Conservation (phyloP, 345 rosid species). For the Citrus australasica region DNA sequence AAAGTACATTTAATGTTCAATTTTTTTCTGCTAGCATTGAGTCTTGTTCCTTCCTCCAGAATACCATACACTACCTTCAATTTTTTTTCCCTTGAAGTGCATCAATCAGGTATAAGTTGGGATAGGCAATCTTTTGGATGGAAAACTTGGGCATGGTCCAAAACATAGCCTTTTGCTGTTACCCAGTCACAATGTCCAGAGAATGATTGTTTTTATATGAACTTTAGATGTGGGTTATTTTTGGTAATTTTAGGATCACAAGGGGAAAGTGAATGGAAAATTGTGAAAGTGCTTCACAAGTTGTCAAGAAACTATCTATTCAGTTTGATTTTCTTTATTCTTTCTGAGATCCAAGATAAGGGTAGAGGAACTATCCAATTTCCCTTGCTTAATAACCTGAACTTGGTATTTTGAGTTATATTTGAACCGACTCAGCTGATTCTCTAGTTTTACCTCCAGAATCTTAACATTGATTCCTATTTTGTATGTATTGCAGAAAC, state of each 20-base stretch:
- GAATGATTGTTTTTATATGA: not conserved
- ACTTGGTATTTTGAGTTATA: not conserved
- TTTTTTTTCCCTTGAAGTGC: not conserved
- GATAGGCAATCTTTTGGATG: not conserved
- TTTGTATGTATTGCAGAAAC: conserved; percentile 55
- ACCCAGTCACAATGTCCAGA: not conserved
- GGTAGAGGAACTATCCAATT: not conserved
- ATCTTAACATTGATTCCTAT: not conserved
- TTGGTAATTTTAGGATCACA: not conserved
- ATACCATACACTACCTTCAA: not conserved
- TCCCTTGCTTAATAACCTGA: not conserved
- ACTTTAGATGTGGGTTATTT: not conserved
- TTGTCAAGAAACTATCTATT: not conserved
- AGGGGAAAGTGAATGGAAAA: not conserved
- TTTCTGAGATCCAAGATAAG: not conserved
- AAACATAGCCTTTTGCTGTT: not conserved
- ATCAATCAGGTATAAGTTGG: not conserved
- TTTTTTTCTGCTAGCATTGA: not conserved
- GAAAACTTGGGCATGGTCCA: not conserved
- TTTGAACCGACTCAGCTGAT: not conserved
- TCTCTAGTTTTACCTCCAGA: not conserved
- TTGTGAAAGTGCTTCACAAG: not conserved
- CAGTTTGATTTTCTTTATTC: not conserved
- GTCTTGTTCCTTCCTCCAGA: not conserved
- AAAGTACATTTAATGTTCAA: not conserved